phyloP scores from a whole-genome alignment of 495 filamentous ascomycete species.

The Penicillium verhagenii region DNA sequence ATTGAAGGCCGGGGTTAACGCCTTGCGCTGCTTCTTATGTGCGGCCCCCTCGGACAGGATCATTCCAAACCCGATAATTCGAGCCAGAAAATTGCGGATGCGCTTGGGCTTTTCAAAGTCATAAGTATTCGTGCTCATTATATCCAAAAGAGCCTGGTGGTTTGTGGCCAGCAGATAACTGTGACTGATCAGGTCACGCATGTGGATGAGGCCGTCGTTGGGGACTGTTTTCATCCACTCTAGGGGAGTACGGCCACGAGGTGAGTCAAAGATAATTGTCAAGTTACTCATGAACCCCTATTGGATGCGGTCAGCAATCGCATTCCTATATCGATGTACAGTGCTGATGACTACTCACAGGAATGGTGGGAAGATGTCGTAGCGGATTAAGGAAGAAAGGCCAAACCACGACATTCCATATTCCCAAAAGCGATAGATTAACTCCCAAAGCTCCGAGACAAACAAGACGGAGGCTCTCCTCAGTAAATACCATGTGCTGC shows the following conservation, averaged over 20 bases:
- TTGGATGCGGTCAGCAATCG: background rate
- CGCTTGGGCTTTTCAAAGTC: slow-evolving; percentile 53
- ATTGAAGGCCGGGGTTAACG: slow-evolving; percentile 78
- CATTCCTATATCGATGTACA: background rate
- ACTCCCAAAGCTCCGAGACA: slow-evolving; percentile 20
- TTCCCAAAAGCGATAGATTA: slow-evolving; percentile 23
- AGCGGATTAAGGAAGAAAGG: slow-evolving; percentile 73
- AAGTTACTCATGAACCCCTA: slow-evolving; percentile 58
- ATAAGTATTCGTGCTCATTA: slow-evolving; percentile 56
- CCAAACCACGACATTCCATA: slow-evolving; percentile 62
- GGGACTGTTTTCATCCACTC: slow-evolving; percentile 72
- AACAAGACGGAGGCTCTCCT: slow-evolving; percentile 25
- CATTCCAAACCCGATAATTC: slow-evolving; percentile 73
- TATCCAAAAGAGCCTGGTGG: slow-evolving; percentile 48
- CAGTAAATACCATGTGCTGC: slow-evolving; percentile 28
- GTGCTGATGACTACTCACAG: slow-evolving; percentile 36
- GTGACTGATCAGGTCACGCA: slow-evolving; percentile 47
- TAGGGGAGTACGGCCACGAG: slow-evolving; percentile 59
- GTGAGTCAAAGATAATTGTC: slow-evolving; percentile 50
- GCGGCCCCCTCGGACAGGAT: slow-evolving; percentile 79
- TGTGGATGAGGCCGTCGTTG: slow-evolving; percentile 86
- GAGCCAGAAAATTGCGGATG: slow-evolving; percentile 54
- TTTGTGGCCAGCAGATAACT: slow-evolving; percentile 40
- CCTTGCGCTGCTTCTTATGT: slow-evolving; percentile 69
- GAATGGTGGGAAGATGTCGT: slow-evolving; percentile 59